A percentile compares a stretch with the other conserved stretches of the same genome.
These are phyloP conservation scores for Solanum hybrid DNA, from an alignment of 305 asterid species.

Conservation along the genomic window DNA sequence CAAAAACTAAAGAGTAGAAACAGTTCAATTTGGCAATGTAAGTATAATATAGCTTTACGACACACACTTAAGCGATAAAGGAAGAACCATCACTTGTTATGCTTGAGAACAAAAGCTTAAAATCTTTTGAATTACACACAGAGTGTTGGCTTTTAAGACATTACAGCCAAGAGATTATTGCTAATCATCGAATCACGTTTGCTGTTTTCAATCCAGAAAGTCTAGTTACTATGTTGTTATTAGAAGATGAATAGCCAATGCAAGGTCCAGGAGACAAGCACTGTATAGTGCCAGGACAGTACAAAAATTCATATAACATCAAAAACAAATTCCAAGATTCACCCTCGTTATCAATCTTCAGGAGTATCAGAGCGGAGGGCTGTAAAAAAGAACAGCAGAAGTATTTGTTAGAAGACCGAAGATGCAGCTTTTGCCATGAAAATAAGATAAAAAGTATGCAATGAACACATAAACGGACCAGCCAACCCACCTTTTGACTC, in stretches of 20 bases:
- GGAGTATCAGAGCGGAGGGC: not conserved
- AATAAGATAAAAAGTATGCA: not conserved
- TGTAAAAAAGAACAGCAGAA: not conserved
- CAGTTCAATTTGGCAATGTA: too few relatives aligned
- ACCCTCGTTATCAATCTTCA: not conserved
- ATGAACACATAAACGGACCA: not conserved
- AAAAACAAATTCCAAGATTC: not conserved
- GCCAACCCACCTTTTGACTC: not conserved
- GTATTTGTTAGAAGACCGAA: not conserved
- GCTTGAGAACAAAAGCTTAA: too few relatives aligned
- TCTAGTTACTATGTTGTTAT: not conserved
- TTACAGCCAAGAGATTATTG: too few relatives aligned
- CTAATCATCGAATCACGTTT: too few relatives aligned
- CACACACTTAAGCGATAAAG: too few relatives aligned
- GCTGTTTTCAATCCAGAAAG: not conserved
- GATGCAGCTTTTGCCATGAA: not conserved
- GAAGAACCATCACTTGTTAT: too few relatives aligned
- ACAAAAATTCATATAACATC: not conserved
- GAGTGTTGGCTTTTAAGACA: too few relatives aligned
- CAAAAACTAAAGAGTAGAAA: too few relatives aligned
- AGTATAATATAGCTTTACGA: too few relatives aligned
- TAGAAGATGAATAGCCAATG: not conserved
- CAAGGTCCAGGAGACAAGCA: not conserved
- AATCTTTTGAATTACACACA: too few relatives aligned
- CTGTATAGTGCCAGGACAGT: not conserved